Evolutionary conservation across 2,329 filamentous ascomycete species (phyloP), one percentile per base, ranked within the genome.

Genomic region (Mycosphaerella sp.): DNA sequence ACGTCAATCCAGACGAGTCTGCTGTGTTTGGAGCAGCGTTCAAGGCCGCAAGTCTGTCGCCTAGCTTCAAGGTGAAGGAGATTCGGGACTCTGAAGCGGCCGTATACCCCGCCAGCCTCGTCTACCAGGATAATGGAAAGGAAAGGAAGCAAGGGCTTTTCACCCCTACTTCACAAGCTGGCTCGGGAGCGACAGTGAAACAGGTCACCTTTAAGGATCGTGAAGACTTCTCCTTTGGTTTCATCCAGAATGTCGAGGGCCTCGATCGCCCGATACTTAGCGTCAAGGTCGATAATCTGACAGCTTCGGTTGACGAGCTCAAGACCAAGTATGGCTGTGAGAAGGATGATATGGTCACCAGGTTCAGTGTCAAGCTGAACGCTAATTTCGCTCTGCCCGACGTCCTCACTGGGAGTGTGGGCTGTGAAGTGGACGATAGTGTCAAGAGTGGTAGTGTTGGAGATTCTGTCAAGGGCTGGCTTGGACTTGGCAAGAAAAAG

Each of bases 51-150:
- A 84, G 89, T 63, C 79, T 98, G 55, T 96, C 89, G 73, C 90
- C 92, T 40, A 92, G 87, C 69, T 98, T 98, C 83, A 86, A 90
- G 58, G 93, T 98, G 68, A 98, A 97, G 79, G 93, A 97, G 68
- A 98, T 98, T 61, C 81, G 87, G 55, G 82, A 87, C 48, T 80
- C 77, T n/a, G 93, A 98, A 64, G 82, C 80, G 21, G 81, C 87
- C 41, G 78, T 79, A 42, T 96, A 93, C 69, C 76, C 84, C 2
- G 80, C 86, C 29, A 83, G 84, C 53, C 80, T 95, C 64, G 87
- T 85, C 70, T 95, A 89, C 81, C 81, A 76, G 38, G 63, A 68
- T 14, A 78, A 81, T 54, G 80, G 81, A 52, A 76, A 92, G 74
- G 76, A 82, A 48, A 82, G 85, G 66, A 82, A 85, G 64, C 89